Evolutionary conservation across 2,329 filamentous ascomycete species (phyloP).

Genomic region (Cadophora malorum): DNA sequence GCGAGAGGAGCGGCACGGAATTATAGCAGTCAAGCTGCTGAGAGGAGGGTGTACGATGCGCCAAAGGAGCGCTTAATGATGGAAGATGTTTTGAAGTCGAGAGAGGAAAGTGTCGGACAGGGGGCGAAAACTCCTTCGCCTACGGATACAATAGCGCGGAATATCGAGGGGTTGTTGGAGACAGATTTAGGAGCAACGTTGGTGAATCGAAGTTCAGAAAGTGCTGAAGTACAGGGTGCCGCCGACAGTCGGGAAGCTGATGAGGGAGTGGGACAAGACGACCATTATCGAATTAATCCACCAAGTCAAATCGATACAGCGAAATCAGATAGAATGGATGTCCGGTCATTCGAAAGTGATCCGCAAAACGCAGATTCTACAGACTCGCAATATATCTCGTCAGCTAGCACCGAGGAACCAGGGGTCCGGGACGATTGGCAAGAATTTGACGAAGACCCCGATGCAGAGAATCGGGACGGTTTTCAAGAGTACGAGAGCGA

Average conservation of each 20-base stretch:
- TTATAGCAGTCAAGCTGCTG: constrained; percentile 23
- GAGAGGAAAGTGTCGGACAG: background rate
- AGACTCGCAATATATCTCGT: background rate
- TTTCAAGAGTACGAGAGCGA: constrained; percentile 1
- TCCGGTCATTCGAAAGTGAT: background rate
- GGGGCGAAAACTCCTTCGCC: background rate
- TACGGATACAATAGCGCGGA: no score
- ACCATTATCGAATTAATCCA: no score
- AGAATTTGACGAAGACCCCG: constrained; percentile 3
- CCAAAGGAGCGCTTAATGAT: background rate
- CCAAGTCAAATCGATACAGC: background rate
- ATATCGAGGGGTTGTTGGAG: background rate
- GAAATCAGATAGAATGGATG: background rate
- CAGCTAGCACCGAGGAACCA: background rate
- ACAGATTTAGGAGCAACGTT: background rate
- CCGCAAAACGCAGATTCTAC: background rate
- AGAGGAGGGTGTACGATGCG: constrained; percentile 8
- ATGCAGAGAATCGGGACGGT: background rate
- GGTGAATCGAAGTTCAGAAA: background rate
- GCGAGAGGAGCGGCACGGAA: background rate
- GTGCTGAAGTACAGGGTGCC: background rate
- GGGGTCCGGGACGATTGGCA: background rate
- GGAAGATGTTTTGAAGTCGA: background rate
- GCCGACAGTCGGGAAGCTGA: background rate
- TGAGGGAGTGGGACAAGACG: background rate